phyloP scores from a whole-genome alignment of 192 early-diverging fungal genomes.

The Entomortierella beljakovae region DNA sequence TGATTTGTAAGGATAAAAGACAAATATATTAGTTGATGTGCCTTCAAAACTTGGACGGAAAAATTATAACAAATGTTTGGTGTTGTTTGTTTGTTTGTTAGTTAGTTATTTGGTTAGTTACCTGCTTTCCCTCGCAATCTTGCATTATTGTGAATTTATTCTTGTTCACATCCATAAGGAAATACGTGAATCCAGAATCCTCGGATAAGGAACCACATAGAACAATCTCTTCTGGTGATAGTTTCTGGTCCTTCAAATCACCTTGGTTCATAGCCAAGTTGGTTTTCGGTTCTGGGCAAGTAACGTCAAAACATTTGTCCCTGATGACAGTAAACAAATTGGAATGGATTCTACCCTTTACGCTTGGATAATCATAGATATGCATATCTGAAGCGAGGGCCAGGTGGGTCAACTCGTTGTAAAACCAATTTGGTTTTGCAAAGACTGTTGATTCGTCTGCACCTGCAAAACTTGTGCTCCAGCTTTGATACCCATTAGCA shows the following conservation, averaged over 20 bases:
- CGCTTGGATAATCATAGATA: constrained; percentile 56
- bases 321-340: constrained; percentile 59
- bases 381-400: constrained; percentile 30
- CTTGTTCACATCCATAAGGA: constrained; percentile 54
- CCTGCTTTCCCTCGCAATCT: constrained; percentile 56
- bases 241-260: neutral
- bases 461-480: constrained; percentile 54
- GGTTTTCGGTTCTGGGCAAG: constrained; percentile 7
- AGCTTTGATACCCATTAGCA: constrained; percentile 65
- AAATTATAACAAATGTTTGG: too few relatives aligned
- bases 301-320: constrained; percentile 42
- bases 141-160: constrained; percentile 55
- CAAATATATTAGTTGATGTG: too few relatives aligned
- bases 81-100: neutral
- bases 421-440: constrained; percentile 52
- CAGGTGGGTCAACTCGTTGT: constrained; percentile 17
- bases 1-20: neutral
- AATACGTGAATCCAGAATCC: constrained; percentile 60
- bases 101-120: neutral
- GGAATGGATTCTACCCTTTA: constrained; percentile 60
- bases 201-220: constrained; percentile 59
- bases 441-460: constrained; percentile 48
- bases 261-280: neutral
- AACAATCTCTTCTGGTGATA: constrained; percentile 27
- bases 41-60: too few relatives aligned